Evolutionary conservation across 768 basidiomycete species (phyloP), one percentile per base, ranked within the genome.

Genomic region (Agaricus blazei): DNA sequence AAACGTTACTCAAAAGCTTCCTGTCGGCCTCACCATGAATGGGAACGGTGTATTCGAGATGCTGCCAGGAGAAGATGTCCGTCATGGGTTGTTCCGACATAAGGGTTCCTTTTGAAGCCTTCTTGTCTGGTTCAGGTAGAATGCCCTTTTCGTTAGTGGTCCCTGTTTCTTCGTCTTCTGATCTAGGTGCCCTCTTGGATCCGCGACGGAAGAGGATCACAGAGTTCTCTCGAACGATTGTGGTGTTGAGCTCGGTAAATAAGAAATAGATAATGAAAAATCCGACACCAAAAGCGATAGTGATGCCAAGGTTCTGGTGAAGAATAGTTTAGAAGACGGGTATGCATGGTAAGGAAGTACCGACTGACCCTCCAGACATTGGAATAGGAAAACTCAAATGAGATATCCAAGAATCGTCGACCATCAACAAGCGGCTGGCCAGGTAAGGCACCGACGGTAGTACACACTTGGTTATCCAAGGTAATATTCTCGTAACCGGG

Each of bases 61-160:
- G 73, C 55, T 84, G 77, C 90, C 90, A 97, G 1, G 93, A 90
- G 70, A 97, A 95, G 9, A 87, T 75, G 60, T 87, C 78, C 5
- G 68, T 74, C 72, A 67, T 70, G 15, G 63, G 63, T 9, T 65
- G 63, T 57, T 68, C 63, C n/a, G 66, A 62, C 29, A 65, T 62
- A 2, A 58, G 9, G n/a, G 64, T 60, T 9, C 36, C 52, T 0
- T 66, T 62, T 28, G 68, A 64, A 1, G 55, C 69, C 26, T 71
- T 67, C n/a, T 50, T 56, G 23, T 44, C 48, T 11, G 54, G 27
- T 41, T 69, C 64, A 19, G 66, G 63, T 12, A 59, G 56, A 23
- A 34, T 28, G 45, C 67, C 64, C 34, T 68, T 60, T 61, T 75
- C 59, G 24, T 56, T 52, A 19, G 52, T 46, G 5, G 37, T 23